Base-by-base conservation (phyloP, 1,139 yeast species). In the Taiozyma sp. region DNA sequence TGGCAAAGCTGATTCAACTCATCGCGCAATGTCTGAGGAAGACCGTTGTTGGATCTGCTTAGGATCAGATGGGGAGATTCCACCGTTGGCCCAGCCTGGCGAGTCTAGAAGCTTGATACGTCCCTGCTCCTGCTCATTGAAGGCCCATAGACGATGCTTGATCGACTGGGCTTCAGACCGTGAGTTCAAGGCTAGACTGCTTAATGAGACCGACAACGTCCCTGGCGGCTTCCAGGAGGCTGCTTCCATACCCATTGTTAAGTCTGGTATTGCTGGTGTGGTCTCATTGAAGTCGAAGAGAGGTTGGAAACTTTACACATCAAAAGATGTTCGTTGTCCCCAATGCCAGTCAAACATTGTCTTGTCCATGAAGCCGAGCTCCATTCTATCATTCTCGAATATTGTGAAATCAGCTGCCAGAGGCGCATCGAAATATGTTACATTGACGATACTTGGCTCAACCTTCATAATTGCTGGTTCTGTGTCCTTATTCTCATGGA, bases 31-130 rank as follows among this genome's bases (percentile, higher is more conserved):
- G 36, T 32, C 36, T 7, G 43, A 40, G 19, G 23, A 40, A 23
- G 61, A 59, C 14, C 50, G 58, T 3, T 77, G 81, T 59, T 75
- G 77, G 73, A 75, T 77, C 40, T 77, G 81, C 51, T 65, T 76
- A 27, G 75, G 74, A 1, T 63, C 65, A 3, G 67, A 64, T 2
- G 70, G 65, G 19, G 80, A 75, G 39, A 55, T 62, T 1, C 76
- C 79, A 0, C 71, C 73, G 6, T 47, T 65, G 56, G 67, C 72
- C 9, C 55, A 51, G 4, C 54, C 57, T 1, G 41, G 45, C 8
- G 73, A 69, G 45, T 65, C 70, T 1, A 63, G 64, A 9, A 68
- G 68, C 43, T 72, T 78, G 69, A 66, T 74, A 22, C 63, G 66
- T 22, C 75, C 75, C 3, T 76, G 81, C 51, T 55, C 58, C n/a